These are phyloP conservation scores for Panaeolus cyanescens DNA, from an alignment of 768 basidiomycete species.

Conservation along the genomic window DNA sequence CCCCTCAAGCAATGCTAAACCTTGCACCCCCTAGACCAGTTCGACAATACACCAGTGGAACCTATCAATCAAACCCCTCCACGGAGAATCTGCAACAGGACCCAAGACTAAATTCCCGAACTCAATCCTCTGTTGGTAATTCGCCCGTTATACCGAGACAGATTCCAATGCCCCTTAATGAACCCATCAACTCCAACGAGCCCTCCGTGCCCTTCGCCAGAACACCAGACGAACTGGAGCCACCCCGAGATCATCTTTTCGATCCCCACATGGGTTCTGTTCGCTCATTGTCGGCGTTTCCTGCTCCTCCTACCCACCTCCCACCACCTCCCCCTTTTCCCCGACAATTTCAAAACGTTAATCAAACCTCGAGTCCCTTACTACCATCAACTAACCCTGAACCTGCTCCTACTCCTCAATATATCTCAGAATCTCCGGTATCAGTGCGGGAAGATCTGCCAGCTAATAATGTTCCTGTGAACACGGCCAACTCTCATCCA, in stretches of 20 bases:
- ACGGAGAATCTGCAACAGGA: neutral
- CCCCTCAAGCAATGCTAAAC: constrained; percentile 4
- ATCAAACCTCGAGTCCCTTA: constrained; percentile 19
- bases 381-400: constrained; percentile 15
- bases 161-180: constrained; percentile 7
- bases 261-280: constrained; percentile 54
- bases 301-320: constrained; percentile 70
- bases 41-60: constrained; percentile 7
- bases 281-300: constrained; percentile 74
- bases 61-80: constrained; percentile 4
- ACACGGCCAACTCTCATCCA: too few species aligned
- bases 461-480: neutral
- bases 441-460: constrained; percentile 17
- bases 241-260: constrained; percentile 32
- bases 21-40: constrained; percentile 11
- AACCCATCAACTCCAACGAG: neutral
- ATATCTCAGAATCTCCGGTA: constrained; percentile 21
- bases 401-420: neutral
- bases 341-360: constrained; percentile 16
- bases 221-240: constrained; percentile 33
- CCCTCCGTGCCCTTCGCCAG: constrained; percentile 1
- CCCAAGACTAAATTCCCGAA: neutral
- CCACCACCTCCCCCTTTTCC: constrained; percentile 52
- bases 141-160: constrained; percentile 11
- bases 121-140: constrained; percentile 5